Percentiles rank a stretch among this genome's conserved stretches.
These are phyloP conservation scores for Picea sitchensis DNA, from an alignment of 75 land plant genomes.

Conservation along the genomic window DNA sequence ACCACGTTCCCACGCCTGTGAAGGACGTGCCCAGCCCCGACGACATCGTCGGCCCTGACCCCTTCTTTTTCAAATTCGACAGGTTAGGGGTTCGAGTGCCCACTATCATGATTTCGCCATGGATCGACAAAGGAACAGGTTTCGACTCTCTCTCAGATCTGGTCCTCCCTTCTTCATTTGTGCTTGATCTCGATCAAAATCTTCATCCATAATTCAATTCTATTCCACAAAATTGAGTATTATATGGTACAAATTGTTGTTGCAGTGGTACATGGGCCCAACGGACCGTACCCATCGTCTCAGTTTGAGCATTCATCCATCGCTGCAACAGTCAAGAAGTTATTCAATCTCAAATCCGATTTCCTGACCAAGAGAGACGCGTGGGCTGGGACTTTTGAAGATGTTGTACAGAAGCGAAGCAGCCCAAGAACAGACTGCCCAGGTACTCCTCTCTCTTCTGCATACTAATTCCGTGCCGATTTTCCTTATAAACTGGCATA, in stretches of 20 bases:
- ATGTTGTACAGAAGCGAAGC: conserved; percentile 42
- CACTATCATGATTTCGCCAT: conserved; percentile 61
- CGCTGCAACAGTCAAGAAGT: conserved; percentile 88
- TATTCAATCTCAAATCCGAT: conserved; percentile 66
- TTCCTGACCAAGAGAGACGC: conserved; percentile 81
- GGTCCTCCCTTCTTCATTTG: neutral
- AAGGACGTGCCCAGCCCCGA: conserved; percentile 68
- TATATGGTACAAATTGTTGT: neutral
- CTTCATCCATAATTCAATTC: neutral
- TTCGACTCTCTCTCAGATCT: neutral
- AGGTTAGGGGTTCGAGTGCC: conserved; percentile 80
- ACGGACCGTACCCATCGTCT: conserved; percentile 63
- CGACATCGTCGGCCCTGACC: conserved; percentile 39
- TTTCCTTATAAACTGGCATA: too few relatives aligned
- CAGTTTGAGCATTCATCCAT: conserved; percentile 92
- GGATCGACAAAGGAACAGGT: conserved; percentile 59
- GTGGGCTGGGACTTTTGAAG: conserved; percentile 95
- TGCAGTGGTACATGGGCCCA: conserved; percentile 69
- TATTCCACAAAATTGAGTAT: neutral
- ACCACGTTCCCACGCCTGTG: conserved; percentile 75
- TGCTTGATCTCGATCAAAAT: neutral
- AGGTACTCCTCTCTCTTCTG: conserved; percentile 12
- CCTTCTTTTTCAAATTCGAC: conserved; percentile 55
- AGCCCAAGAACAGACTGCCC: conserved; percentile 88
- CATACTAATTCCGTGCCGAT: neutral